Conservation (phyloP, 2,329 filamentous ascomycete species). For the Colletotrichum higginsianum region DNA sequence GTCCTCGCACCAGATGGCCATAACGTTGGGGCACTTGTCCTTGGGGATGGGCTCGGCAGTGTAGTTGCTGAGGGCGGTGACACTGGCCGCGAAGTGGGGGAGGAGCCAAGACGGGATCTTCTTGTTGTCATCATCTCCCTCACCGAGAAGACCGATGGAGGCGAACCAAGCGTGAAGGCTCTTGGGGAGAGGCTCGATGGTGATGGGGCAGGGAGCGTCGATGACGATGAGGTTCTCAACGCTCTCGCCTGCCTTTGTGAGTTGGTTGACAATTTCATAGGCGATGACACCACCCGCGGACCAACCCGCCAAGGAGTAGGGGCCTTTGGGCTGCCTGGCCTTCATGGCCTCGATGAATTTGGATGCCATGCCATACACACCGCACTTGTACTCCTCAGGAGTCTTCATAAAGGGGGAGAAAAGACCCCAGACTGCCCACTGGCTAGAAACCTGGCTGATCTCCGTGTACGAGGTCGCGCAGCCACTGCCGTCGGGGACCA, state of each 20-base stretch:
- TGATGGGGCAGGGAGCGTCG: constrained; percentile 76
- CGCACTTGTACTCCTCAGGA: constrained; percentile 69
- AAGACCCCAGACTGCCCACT: constrained; percentile 66
- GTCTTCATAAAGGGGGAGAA: constrained; percentile 77
- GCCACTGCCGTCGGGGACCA: constrained; percentile 70
- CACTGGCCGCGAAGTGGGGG: constrained; percentile 79
- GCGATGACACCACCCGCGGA: constrained; percentile 83
- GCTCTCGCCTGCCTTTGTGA: constrained; percentile 69
- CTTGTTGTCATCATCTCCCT: constrained; percentile 63
- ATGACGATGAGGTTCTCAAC: constrained; percentile 76
- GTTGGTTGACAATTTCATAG: constrained; percentile 75
- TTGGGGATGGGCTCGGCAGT: constrained; percentile 74
- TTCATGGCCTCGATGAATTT: constrained; percentile 72
- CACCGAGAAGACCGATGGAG: constrained; percentile 79
- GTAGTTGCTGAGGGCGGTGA: constrained; percentile 79
- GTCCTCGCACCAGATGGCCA: constrained; percentile 80
- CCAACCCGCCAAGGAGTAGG: constrained; percentile 81
- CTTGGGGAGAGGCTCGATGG: constrained; percentile 76
- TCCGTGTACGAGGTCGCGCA: constrained; percentile 78
- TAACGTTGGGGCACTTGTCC: constrained; percentile 72
- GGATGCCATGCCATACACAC: constrained; percentile 68
- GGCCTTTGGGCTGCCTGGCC: constrained; percentile 77
- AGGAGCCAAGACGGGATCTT: constrained; percentile 82
- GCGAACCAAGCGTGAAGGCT: constrained; percentile 81
- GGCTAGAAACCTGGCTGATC: constrained; percentile 66